A percentile compares a stretch with the other conserved stretches of the same genome.
phyloP scores from a whole-genome alignment of 306 rosid species.

The Medicago arabica region DNA sequence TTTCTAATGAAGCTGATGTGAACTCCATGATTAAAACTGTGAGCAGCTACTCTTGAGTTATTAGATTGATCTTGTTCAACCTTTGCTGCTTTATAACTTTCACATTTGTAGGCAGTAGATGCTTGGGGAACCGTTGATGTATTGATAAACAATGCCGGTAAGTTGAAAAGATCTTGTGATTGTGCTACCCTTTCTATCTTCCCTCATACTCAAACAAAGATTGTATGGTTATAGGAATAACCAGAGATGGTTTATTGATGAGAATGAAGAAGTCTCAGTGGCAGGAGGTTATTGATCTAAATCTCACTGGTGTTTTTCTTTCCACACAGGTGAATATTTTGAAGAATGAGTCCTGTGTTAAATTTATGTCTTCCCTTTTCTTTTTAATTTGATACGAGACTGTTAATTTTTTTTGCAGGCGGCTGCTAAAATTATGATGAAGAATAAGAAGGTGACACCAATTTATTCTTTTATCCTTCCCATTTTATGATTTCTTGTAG shows the following conservation, averaged over 20 bases:
- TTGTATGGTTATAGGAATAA: constrained; percentile 71
- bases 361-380: constrained; percentile 20
- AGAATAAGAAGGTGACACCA: constrained; percentile 79
- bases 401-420: constrained; percentile 60
- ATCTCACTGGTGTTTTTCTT: constrained; percentile 93
- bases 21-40: constrained; percentile 90
- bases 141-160: constrained; percentile 90
- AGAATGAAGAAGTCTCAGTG: constrained; percentile 95
- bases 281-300: constrained; percentile 94
- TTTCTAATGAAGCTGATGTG: constrained; percentile 87
- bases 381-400: constrained; percentile 40
- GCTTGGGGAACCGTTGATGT: constrained; percentile 98
- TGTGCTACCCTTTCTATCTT: constrained; percentile 7
- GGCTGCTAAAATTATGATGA: constrained; percentile 94
- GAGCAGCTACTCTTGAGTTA: constrained; percentile 46
- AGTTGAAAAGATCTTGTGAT: constrained; percentile 35
- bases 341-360: constrained; percentile 7
- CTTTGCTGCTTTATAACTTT: constrained; percentile 49
- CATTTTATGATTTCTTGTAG: constrained; percentile 10
- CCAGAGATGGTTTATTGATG: constrained; percentile 91
- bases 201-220: constrained; percentile 25
- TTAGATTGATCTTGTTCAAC: constrained; percentile 41
- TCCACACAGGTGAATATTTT: constrained; percentile 74
- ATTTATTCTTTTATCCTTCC: neutral
- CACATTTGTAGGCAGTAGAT: constrained; percentile 73